These are phyloP conservation scores for Prototheca stagnorum DNA, from an alignment of 163 green algal species.

Conservation along the genomic window DNA sequence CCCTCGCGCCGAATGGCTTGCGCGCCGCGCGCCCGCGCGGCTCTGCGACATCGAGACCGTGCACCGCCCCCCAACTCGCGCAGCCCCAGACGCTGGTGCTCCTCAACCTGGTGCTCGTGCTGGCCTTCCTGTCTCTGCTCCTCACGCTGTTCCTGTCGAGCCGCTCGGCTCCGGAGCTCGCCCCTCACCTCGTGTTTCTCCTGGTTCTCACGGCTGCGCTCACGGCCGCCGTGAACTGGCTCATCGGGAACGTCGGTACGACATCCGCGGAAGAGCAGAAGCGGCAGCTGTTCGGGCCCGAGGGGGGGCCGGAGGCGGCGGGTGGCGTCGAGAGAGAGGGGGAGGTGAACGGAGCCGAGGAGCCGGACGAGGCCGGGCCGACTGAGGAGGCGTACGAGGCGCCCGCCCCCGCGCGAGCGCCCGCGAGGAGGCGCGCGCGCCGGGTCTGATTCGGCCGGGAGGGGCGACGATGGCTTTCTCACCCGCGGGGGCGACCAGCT, in stretches of 20 bases:
- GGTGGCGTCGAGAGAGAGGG: constrained; percentile 7
- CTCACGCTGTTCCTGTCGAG: constrained; percentile 8
- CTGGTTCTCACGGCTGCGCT: constrained; percentile 20
- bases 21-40: no score
- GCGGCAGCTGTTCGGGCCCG: not conserved
- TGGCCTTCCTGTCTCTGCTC: constrained; percentile 11
- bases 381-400: no score
- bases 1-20: no score
- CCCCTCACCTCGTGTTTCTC: constrained; percentile 19
- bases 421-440: no score
- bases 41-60: not conserved
- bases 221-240: constrained; percentile 24
- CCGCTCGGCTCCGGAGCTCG: constrained; percentile 5
- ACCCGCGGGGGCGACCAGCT: no score
- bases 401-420: no score
- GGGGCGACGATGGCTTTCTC: no score
- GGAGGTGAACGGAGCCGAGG: not conserved
- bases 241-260: constrained; percentile 21
- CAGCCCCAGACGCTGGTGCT: constrained; percentile 30
- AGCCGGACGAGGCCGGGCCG: not conserved
- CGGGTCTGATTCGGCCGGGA: no score
- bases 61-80: not conserved
- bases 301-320: constrained; percentile 21
- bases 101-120: constrained; percentile 20
- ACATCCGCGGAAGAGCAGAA: not conserved